phyloP scores from a whole-genome alignment of 1,284 basidiomycete genomes.

The Erythrobasidium hasegawianum region DNA sequence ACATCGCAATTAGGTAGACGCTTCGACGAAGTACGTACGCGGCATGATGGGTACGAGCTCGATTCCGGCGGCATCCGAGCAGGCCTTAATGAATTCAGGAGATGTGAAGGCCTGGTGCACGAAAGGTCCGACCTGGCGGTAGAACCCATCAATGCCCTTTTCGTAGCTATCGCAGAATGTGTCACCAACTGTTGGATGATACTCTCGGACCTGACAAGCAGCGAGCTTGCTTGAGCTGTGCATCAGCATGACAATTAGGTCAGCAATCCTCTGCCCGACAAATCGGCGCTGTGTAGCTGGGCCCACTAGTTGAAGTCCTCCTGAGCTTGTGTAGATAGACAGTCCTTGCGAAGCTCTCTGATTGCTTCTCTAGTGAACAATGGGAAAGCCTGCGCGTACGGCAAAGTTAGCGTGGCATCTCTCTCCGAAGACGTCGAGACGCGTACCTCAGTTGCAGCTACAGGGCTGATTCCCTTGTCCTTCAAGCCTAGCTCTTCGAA shows the following conservation, averaged over 20 bases:
- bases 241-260: background rate
- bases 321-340: constrained; percentile 37
- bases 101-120: constrained; percentile 39
- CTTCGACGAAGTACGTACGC: too few species aligned
- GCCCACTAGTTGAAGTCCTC: constrained; percentile 28
- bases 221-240: constrained; percentile 24
- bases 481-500: constrained; percentile 41
- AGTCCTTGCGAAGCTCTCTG: constrained; percentile 40
- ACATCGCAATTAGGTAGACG: too few species aligned
- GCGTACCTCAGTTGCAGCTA: constrained; percentile 40
- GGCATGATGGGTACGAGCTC: constrained; percentile 41
- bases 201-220: constrained; percentile 34
- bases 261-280: too few species aligned
- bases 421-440: constrained; percentile 20
- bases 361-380: constrained; percentile 42
- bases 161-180: background rate
- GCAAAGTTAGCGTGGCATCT: constrained; percentile 31
- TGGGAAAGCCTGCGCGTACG: constrained; percentile 40
- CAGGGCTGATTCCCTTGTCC: constrained; percentile 33
- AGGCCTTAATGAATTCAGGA: constrained; percentile 40
- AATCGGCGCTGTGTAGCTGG: too few species aligned
- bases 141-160: background rate
- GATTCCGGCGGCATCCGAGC: constrained; percentile 44
- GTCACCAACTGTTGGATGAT: constrained; percentile 5
- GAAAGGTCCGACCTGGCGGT: constrained; percentile 36